These are phyloP conservation scores for Corrigiola litoralis DNA, from an alignment of 179 eudicot genomes.

Conservation along the genomic window DNA sequence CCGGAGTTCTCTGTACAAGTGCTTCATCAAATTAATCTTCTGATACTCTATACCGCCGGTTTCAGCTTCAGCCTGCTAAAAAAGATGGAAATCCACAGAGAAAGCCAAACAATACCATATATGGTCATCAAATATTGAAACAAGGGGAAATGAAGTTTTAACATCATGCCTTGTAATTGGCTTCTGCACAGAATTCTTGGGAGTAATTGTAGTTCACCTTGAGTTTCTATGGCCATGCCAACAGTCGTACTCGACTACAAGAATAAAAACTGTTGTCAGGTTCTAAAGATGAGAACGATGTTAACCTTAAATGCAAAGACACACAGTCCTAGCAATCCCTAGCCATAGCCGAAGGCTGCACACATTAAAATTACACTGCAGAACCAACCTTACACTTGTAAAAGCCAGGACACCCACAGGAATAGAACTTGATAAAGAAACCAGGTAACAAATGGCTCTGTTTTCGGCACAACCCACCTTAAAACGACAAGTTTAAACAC, in stretches of 20 bases:
- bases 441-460: too few species aligned
- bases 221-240: constrained; percentile 50
- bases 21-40: constrained; percentile 9
- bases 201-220: constrained; percentile 42
- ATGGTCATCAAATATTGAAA: constrained; percentile 23
- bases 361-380: too few species aligned
- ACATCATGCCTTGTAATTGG: constrained; percentile 65
- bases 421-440: too few species aligned
- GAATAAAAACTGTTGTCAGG: constrained; percentile 2
- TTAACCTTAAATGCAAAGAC: too few species aligned
- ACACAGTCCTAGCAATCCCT: too few species aligned
- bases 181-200: constrained; percentile 44
- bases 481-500: too few species aligned
- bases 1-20: constrained; percentile 19
- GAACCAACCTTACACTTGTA: too few species aligned
- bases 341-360: too few species aligned
- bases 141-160: constrained; percentile 14
- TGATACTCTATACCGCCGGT: constrained; percentile 9
- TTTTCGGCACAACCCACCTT: too few species aligned
- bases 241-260: constrained; percentile 37
- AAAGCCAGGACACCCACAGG: too few species aligned
- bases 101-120: constrained; percentile 29
- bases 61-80: constrained; percentile 45
- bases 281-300: neutral
- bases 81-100: constrained; percentile 17